phyloP scores from a whole-genome alignment of 2,329 filamentous ascomycete genomes.

The Coniosporium tulheliwenetii region DNA sequence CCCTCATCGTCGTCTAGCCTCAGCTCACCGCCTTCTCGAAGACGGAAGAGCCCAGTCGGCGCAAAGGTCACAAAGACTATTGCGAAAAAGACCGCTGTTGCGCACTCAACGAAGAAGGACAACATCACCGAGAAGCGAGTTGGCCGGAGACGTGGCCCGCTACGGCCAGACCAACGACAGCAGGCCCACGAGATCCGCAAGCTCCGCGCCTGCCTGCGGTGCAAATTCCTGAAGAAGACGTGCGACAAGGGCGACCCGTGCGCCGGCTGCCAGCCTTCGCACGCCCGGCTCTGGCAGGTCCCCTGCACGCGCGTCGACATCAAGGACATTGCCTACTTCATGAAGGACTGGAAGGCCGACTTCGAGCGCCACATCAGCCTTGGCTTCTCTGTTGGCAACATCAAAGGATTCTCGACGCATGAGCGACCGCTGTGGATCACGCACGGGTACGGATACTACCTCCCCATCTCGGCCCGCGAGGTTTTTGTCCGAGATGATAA shows the following conservation, averaged over 20 bases:
- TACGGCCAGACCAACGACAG: slow-evolving; percentile 85
- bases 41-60: slow-evolving; percentile 41
- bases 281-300: slow-evolving; percentile 92
- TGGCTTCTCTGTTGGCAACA: slow-evolving; percentile 83
- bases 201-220: slow-evolving; percentile 79
- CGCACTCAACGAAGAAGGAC: slow-evolving; percentile 58
- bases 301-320: slow-evolving; percentile 97
- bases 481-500: slow-evolving; percentile 84
- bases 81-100: slow-evolving; percentile 56
- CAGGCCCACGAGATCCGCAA: slow-evolving; percentile 96
- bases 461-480: slow-evolving; percentile 86
- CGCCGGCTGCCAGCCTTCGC: slow-evolving; percentile 85
- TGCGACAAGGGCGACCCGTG: slow-evolving; percentile 97
- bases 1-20: slow-evolving; percentile 35
- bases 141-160: slow-evolving; percentile 73
- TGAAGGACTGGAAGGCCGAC: slow-evolving; percentile 98
- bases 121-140: slow-evolving; percentile 73
- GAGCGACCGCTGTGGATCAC: slow-evolving; percentile 75
- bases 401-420: slow-evolving; percentile 61
- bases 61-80: slow-evolving; percentile 73
- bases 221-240: slow-evolving; percentile 98
- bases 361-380: slow-evolving; percentile 80
- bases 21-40: slow-evolving; percentile 44
- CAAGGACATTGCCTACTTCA: slow-evolving; percentile 96
- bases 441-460: slow-evolving; percentile 84